Percentiles rank a stretch among this genome's conserved stretches.
Conservation (phyloP, 2,329 filamentous ascomycete species). For the Phaeosphaeria sp. region DNA sequence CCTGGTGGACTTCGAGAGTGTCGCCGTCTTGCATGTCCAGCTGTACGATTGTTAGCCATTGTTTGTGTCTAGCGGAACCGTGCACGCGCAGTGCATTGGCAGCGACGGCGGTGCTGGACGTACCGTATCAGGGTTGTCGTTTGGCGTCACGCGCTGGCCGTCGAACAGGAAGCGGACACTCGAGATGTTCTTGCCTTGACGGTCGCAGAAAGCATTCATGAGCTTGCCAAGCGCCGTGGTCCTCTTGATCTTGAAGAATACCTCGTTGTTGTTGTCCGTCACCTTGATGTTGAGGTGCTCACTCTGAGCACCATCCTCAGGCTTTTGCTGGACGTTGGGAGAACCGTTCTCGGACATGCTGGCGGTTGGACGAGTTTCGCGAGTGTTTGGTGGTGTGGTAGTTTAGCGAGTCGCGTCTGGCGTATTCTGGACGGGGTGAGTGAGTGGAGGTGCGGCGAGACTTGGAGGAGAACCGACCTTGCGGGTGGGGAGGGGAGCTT, state of each 20-base stretch:
- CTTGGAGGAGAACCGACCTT: slow-evolving; percentile 31
- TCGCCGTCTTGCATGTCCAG: slow-evolving; percentile 97
- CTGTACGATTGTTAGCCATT: slow-evolving; percentile 54
- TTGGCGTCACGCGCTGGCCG: slow-evolving; percentile 86
- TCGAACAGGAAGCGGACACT: slow-evolving; percentile 96
- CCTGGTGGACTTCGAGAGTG: slow-evolving; percentile 95
- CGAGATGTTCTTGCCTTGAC: slow-evolving; percentile 84
- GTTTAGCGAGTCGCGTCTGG: slow-evolving; percentile 2
- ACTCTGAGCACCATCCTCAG: slow-evolving; percentile 56
- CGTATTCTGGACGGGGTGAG: slow-evolving; percentile 18
- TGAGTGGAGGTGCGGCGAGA: slow-evolving; percentile 22
- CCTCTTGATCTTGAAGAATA: slow-evolving; percentile 99
- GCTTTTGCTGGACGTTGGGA: slow-evolving; percentile 51
- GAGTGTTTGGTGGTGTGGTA: slow-evolving; percentile 6
- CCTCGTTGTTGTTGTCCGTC: slow-evolving; percentile 98
- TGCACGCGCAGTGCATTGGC: background rate
- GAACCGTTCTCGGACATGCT: slow-evolving; percentile 54
- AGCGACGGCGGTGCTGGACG: slow-evolving; percentile 51
- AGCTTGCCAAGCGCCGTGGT: slow-evolving; percentile 95
- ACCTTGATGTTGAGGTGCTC: slow-evolving; percentile 99
- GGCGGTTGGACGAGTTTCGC: slow-evolving; percentile 2
- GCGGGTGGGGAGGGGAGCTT: slow-evolving; percentile 26
- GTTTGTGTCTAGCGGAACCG: too few species aligned
- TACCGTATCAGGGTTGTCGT: slow-evolving; percentile 91
- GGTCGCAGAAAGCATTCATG: slow-evolving; percentile 97